Conservation (phyloP, 1,284 basidiomycete genomes). For the Waitea zeae region DNA sequence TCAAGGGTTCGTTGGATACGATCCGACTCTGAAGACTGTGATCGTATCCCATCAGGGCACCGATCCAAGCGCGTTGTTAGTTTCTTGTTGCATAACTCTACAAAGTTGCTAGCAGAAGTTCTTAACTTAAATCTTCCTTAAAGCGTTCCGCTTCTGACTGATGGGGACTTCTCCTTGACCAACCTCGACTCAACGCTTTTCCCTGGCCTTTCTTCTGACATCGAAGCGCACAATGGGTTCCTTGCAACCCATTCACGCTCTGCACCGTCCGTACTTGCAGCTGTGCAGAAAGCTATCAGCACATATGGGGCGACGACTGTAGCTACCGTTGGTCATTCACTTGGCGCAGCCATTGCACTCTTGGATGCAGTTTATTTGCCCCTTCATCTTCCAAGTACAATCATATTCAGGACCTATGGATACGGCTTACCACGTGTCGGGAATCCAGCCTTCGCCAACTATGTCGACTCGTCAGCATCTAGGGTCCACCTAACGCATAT, state of each 20-base stretch:
- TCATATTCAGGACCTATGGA: conserved; percentile 20
- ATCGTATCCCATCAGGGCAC: conserved; percentile 9
- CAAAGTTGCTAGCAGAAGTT: background rate
- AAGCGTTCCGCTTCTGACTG: conserved; percentile 33
- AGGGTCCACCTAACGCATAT: conserved; percentile 24
- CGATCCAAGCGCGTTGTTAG: conserved; percentile 21
- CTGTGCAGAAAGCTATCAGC: conserved; percentile 17
- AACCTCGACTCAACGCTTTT: conserved; percentile 29
- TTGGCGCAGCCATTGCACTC: conserved; percentile 28
- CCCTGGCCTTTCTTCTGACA: conserved; percentile 28
- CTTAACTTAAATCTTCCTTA: background rate
- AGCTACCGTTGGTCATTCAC: conserved; percentile 21
- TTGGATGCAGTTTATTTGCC: conserved; percentile 29
- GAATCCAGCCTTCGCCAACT: conserved; percentile 22
- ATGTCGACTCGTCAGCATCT: conserved; percentile 22
- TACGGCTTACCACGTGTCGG: conserved; percentile 24
- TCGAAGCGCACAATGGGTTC: conserved; percentile 44
- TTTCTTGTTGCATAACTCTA: conserved; percentile 3
- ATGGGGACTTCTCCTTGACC: conserved; percentile 25
- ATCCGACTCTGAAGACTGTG: conserved; percentile 7
- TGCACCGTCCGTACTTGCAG: conserved; percentile 17
- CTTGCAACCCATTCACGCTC: conserved; percentile 11
- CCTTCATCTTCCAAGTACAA: conserved; percentile 20
- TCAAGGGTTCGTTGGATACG: conserved; percentile 3
- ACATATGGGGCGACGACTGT: conserved; percentile 13